Evolutionary conservation across 805 yeast species (phyloP).

Genomic region (Ogataea pignaliae): DNA sequence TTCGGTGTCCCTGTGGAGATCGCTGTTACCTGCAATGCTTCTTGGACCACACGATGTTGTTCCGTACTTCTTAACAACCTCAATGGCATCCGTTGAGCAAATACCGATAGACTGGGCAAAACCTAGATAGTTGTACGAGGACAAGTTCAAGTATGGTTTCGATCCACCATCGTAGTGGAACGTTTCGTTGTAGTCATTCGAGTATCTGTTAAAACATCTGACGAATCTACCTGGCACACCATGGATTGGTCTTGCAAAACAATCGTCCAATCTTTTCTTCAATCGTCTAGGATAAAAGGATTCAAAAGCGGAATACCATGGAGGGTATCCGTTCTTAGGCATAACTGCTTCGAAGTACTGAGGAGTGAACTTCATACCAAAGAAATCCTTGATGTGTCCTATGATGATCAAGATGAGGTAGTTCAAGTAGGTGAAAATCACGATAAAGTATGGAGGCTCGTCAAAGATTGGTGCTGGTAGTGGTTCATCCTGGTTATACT

Average conservation of each 20-base stretch:
- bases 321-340: slow-evolving; percentile 88
- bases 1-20: slow-evolving; percentile 73
- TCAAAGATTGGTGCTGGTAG: slow-evolving; percentile 62
- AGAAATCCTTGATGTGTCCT: slow-evolving; percentile 88
- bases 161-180: slow-evolving; percentile 75
- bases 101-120: slow-evolving; percentile 93
- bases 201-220: slow-evolving; percentile 71
- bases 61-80: slow-evolving; percentile 64
- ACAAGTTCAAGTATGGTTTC: slow-evolving; percentile 74
- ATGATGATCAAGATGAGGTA: slow-evolving; percentile 79
- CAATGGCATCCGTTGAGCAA: slow-evolving; percentile 77
- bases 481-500: slow-evolving; percentile 53
- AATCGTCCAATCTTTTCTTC: slow-evolving; percentile 87
- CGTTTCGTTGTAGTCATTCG: slow-evolving; percentile 59
- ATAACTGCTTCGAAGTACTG: slow-evolving; percentile 60
- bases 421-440: slow-evolving; percentile 78
- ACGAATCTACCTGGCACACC: slow-evolving; percentile 96
- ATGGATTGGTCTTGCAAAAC: slow-evolving; percentile 92
- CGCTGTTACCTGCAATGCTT: slow-evolving; percentile 67
- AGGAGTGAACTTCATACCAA: slow-evolving; percentile 71
- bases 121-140: slow-evolving; percentile 92
- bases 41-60: slow-evolving; percentile 78
- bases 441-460: slow-evolving; percentile 80
- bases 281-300: slow-evolving; percentile 89
- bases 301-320: slow-evolving; percentile 92